phyloP scores from a whole-genome alignment of 768 basidiomycete species.

The Ramaria rubella region DNA sequence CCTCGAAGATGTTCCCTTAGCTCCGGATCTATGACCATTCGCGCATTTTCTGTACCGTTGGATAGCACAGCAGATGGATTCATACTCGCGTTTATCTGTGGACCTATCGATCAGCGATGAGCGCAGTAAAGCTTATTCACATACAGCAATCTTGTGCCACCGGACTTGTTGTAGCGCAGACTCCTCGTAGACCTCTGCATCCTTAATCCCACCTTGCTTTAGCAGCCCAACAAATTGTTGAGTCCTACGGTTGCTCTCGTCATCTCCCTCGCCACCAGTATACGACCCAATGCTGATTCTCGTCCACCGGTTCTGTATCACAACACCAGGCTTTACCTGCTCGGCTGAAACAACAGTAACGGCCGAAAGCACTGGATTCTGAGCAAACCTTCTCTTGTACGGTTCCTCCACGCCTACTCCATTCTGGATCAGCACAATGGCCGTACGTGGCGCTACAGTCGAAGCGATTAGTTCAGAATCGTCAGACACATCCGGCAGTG shows the following conservation, averaged over 20 bases:
- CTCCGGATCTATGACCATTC: conserved; percentile 20
- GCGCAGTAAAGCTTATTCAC: neutral
- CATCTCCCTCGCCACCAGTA: conserved; percentile 8
- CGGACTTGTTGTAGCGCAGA: conserved; percentile 22
- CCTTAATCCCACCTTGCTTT: conserved; percentile 21
- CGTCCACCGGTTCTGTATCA: conserved; percentile 27
- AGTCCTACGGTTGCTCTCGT: conserved; percentile 10
- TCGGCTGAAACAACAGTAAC: conserved; percentile 25
- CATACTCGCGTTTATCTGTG: conserved; percentile 21
- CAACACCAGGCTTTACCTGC: conserved; percentile 20
- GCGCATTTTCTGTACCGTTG: conserved; percentile 20
- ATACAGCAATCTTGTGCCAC: conserved; percentile 26
- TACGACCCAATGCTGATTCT: conserved; percentile 24
- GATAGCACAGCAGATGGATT: conserved; percentile 25
- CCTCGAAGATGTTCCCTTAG: conserved; percentile 18
- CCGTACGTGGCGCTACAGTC: conserved; percentile 11
- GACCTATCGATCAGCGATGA: neutral
- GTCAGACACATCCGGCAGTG: conserved; percentile 22
- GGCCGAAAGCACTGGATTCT: conserved; percentile 19
- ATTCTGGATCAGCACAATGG: conserved; percentile 26
- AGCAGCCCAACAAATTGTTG: conserved; percentile 17
- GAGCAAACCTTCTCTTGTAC: conserved; percentile 19
- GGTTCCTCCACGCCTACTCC: conserved; percentile 26
- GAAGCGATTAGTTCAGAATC: conserved; percentile 17
- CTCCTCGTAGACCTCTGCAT: conserved; percentile 22